Evolutionary conservation across 2,329 filamentous ascomycete species (phyloP).

Genomic region (Aspergillus aculeatus): DNA sequence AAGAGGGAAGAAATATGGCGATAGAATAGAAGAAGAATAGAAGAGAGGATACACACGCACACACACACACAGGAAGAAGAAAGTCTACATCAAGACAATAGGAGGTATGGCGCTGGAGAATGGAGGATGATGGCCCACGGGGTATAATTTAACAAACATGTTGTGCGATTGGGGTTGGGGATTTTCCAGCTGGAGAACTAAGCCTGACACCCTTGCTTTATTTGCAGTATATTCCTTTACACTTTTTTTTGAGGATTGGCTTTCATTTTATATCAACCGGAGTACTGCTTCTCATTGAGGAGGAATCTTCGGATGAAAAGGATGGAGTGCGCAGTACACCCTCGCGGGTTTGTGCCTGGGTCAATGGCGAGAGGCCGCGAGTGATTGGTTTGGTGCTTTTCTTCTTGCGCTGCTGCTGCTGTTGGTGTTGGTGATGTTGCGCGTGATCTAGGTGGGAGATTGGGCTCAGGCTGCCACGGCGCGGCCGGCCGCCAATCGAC

Average conservation of each 20-base stretch:
- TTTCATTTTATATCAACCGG: constrained; percentile 14
- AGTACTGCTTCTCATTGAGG: constrained; percentile 17
- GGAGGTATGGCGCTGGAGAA: background rate
- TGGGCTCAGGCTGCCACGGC: constrained; percentile 36
- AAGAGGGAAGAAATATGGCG: background rate
- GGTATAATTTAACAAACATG: background rate
- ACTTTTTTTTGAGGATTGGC: constrained; percentile 13
- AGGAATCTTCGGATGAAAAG: constrained; percentile 39
- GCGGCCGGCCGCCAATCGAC: constrained; percentile 31
- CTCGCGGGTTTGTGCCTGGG: constrained; percentile 39
- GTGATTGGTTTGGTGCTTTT: constrained; percentile 31
- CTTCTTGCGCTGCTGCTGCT: constrained; percentile 32
- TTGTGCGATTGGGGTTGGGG: background rate
- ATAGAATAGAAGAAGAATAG: background rate
- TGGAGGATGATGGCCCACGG: background rate
- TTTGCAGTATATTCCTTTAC: too few species aligned
- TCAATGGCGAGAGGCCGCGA: constrained; percentile 36
- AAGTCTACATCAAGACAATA: background rate
- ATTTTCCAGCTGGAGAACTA: background rate
- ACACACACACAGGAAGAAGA: background rate
- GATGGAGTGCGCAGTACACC: constrained; percentile 31
- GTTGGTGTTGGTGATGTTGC: constrained; percentile 20
- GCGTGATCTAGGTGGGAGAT: background rate
- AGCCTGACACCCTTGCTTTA: constrained; percentile 7
- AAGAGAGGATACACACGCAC: background rate